These are phyloP conservation scores for Corylus americana DNA, from an alignment of 306 rosid species.

Conservation along the genomic window DNA sequence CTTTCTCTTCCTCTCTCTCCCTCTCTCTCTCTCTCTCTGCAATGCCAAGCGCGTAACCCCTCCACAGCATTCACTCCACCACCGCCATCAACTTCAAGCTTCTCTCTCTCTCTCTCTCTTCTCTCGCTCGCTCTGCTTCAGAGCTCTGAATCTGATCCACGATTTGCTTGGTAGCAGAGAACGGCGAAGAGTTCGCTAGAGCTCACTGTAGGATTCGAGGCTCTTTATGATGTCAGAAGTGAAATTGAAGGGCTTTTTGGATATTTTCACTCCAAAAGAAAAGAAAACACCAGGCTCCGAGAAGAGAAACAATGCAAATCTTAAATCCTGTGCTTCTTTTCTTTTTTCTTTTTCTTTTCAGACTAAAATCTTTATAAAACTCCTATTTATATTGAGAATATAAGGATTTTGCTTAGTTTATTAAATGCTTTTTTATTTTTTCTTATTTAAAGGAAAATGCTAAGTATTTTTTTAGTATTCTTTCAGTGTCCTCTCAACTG, in stretches of 20 bases:
- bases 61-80: not conserved
- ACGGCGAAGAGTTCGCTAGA: slow-evolving; percentile 11
- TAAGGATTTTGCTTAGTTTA: no score
- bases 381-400: no score
- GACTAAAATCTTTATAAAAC: no score
- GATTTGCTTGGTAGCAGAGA: slow-evolving; percentile 19
- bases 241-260: not conserved
- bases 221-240: not conserved
- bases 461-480: no score
- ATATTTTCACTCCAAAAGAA: not conserved
- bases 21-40: slow-evolving; percentile 1
- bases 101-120: slow-evolving; percentile 5
- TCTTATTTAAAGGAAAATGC: no score
- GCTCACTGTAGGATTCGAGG: slow-evolving; percentile 20
- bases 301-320: slow-evolving; percentile 8
- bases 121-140: not conserved
- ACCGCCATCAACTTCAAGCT: not conserved
- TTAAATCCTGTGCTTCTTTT: not conserved
- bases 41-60: slow-evolving; percentile 4
- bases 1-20: slow-evolving; percentile 36
- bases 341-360: not conserved
- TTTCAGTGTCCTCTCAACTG: no score
- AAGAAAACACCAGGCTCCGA: not conserved
- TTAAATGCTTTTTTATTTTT: no score
- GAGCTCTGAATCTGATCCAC: slow-evolving; percentile 17